Conservation (phyloP, 768 basidiomycete species). For the Cyathus striatus region DNA sequence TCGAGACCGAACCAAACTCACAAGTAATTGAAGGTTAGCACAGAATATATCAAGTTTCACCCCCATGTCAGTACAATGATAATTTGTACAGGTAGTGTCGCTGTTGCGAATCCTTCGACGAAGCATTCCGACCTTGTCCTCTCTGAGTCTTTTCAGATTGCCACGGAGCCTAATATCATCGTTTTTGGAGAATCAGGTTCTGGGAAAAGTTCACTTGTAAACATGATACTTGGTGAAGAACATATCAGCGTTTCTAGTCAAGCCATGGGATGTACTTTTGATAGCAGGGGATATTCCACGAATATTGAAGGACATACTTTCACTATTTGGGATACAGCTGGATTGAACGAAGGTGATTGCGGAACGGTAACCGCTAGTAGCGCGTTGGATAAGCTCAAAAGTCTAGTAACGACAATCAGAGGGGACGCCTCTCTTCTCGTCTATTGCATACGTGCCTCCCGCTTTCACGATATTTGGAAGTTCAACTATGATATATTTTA, state of each 20-base stretch:
- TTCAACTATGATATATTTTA: slow-evolving; percentile 33
- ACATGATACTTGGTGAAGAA: slow-evolving; percentile 25
- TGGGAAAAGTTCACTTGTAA: slow-evolving; percentile 38
- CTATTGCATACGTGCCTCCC: slow-evolving; percentile 28
- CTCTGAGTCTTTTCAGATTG: too few relatives aligned
- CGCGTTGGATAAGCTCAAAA: slow-evolving; percentile 17
- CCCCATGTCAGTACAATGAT: too few relatives aligned
- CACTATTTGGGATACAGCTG: slow-evolving; percentile 33
- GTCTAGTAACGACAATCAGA: slow-evolving; percentile 25
- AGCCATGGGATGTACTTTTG: slow-evolving; percentile 29
- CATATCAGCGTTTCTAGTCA: slow-evolving; percentile 24
- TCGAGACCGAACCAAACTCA: too few relatives aligned
- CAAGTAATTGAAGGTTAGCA: too few relatives aligned
- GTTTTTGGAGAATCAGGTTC: slow-evolving; percentile 36
- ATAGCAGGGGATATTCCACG: slow-evolving; percentile 16
- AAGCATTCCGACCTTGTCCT: too few relatives aligned
- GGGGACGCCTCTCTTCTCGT: slow-evolving; percentile 34
- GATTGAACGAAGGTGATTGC: slow-evolving; percentile 28
- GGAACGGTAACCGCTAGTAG: slow-evolving; percentile 13
- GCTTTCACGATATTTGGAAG: slow-evolving; percentile 12
- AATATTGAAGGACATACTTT: slow-evolving; percentile 15
- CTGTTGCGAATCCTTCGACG: too few relatives aligned
- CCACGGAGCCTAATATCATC: slow-evolving; percentile 18
- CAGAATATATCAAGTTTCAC: too few relatives aligned
- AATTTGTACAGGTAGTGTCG: too few relatives aligned